Evolutionary conservation across 2,329 filamentous ascomycete genomes (phyloP).

Genomic region (Neofusicoccum laricinum): DNA sequence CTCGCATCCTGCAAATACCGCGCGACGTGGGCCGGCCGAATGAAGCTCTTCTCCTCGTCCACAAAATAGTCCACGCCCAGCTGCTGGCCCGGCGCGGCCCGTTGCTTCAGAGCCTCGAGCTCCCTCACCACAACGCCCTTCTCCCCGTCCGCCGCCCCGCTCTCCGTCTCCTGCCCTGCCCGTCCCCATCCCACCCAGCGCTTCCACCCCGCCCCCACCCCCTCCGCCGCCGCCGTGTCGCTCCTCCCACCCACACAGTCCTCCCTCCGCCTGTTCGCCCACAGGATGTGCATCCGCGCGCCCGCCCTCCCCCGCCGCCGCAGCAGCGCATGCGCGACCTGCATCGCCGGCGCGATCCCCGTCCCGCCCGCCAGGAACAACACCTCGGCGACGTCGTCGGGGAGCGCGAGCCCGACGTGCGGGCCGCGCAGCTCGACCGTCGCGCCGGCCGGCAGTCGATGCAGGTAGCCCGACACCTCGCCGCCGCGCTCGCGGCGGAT

Average conservation of each 20-base stretch:
- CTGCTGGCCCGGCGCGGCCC: conserved; percentile 25
- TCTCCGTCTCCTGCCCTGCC: conserved; percentile 16
- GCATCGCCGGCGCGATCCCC: conserved; percentile 84
- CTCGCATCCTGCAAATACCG: conserved; percentile 17
- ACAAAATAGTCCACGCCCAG: conserved; percentile 69
- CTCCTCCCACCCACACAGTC: conserved; percentile 64
- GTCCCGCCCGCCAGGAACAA: conserved; percentile 91
- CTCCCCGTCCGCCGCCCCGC: conserved; percentile 28
- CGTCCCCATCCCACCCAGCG: background rate
- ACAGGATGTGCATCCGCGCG: conserved; percentile 66
- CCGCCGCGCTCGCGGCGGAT: conserved; percentile 76
- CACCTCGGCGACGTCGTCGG: conserved; percentile 54
- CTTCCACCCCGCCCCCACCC: background rate
- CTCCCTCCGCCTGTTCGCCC: conserved; percentile 69
- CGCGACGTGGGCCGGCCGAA: conserved; percentile 46
- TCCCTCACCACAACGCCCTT: conserved; percentile 58
- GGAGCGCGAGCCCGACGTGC: conserved; percentile 63
- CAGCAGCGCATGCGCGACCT: conserved; percentile 68
- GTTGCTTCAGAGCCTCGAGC: conserved; percentile 59
- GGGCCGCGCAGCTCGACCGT: conserved; percentile 77
- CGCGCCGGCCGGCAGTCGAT: conserved; percentile 60
- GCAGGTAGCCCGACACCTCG: conserved; percentile 82
- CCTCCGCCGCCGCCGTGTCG: conserved; percentile 34
- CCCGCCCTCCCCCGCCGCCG: conserved; percentile 32
- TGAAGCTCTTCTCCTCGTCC: conserved; percentile 71